phyloP scores from a whole-genome alignment of 2,329 filamentous ascomycete genomes.

The Pseudopyricularia javanii region DNA sequence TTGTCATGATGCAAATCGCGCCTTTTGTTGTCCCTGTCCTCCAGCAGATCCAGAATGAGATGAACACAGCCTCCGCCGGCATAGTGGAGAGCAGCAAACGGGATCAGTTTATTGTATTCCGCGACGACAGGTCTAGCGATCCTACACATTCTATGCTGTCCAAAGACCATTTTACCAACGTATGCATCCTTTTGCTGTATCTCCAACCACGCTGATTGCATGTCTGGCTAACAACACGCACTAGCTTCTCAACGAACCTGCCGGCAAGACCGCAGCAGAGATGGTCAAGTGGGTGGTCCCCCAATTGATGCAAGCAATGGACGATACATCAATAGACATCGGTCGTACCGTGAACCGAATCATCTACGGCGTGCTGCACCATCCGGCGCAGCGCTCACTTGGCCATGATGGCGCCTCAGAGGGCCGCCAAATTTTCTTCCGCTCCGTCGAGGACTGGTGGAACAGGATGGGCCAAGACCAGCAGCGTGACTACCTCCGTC shows the following conservation, averaged over 20 bases:
- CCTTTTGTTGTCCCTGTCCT: slow-evolving; percentile 85
- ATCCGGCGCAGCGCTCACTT: background rate
- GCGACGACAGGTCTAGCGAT: slow-evolving; percentile 33
- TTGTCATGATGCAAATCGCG: slow-evolving; percentile 80
- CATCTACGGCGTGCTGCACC: slow-evolving; percentile 1
- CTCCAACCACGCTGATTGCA: too few species aligned
- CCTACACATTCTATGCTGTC: slow-evolving; percentile 75
- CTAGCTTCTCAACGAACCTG: slow-evolving; percentile 1
- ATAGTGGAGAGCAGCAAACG: slow-evolving; percentile 75
- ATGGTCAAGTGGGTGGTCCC: slow-evolving; percentile 1
- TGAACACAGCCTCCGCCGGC: slow-evolving; percentile 73
- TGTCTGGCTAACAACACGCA: background rate
- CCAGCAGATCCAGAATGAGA: slow-evolving; percentile 72
- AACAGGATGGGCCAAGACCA: background rate
- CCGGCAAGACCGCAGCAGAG: background rate
- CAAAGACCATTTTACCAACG: slow-evolving; percentile 74
- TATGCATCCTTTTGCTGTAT: background rate
- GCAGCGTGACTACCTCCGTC: background rate
- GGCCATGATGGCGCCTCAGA: background rate
- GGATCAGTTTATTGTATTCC: slow-evolving; percentile 78
- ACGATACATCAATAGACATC: background rate
- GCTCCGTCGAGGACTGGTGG: slow-evolving; percentile 1
- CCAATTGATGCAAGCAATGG: slow-evolving; percentile 1
- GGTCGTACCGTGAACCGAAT: background rate
- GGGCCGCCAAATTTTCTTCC: slow-evolving; percentile 1